Conservation (phyloP, 208 protist species). For the Trypanosoma scelopori region DNA sequence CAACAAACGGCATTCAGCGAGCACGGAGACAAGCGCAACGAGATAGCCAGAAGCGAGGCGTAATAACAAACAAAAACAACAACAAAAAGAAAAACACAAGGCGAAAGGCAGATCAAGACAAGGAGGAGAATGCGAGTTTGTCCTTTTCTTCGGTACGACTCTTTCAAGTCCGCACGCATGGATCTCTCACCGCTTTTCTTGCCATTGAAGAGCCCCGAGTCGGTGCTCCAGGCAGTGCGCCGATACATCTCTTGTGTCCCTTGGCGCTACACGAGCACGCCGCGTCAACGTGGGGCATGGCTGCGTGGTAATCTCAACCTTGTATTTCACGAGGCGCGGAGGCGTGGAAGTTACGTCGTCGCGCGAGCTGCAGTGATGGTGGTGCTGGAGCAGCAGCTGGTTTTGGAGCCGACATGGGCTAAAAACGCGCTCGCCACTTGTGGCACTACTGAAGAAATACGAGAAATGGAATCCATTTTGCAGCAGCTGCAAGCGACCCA, state of each 20-base stretch:
- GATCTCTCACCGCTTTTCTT: constrained; percentile 51
- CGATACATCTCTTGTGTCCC: constrained; percentile 35
- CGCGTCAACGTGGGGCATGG: constrained; percentile 49
- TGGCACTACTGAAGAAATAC: constrained; percentile 44
- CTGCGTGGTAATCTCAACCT: constrained; percentile 48
- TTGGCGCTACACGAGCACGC: constrained; percentile 15
- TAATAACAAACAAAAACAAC: not conserved
- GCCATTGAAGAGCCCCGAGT: constrained; percentile 34
- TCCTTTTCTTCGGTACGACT: constrained; percentile 37
- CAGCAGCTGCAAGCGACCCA: constrained; percentile 2
- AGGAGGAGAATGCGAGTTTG: constrained; percentile 10
- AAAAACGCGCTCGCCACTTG: constrained; percentile 69
- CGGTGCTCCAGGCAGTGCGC: constrained; percentile 33
- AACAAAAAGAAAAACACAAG: constrained; percentile 2
- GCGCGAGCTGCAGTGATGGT: constrained; percentile 49
- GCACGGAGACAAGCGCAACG: not conserved
- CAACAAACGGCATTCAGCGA: no score
- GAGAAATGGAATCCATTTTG: constrained; percentile 37
- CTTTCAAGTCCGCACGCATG: constrained; percentile 45
- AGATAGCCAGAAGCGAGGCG: not conserved
- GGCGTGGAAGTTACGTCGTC: constrained; percentile 38
- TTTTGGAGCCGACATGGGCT: constrained; percentile 58
- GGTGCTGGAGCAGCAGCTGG: constrained; percentile 32
- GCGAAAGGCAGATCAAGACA: constrained; percentile 2
- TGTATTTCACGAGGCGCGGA: constrained; percentile 68